phyloP scores from a whole-genome alignment of 768 basidiomycete genomes.

The Collybia sp. region DNA sequence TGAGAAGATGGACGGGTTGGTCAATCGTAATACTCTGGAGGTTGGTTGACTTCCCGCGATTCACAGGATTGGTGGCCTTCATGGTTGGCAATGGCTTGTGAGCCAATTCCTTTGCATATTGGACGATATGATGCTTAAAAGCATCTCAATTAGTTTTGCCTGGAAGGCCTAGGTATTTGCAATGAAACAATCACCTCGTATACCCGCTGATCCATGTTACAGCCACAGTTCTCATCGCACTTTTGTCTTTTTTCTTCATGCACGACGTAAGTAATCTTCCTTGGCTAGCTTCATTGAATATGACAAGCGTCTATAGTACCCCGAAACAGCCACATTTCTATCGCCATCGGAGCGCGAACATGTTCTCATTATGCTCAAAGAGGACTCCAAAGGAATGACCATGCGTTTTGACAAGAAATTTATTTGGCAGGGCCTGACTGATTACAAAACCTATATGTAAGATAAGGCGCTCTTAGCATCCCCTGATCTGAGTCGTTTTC shows the following conservation, averaged over 20 bases:
- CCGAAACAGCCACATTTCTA: constrained; percentile 39
- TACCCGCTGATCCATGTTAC: too few relatives aligned
- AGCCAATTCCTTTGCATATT: constrained; percentile 6
- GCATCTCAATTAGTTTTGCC: too few relatives aligned
- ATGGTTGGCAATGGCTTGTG: constrained; percentile 35
- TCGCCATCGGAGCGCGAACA: constrained; percentile 25
- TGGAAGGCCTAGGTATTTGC: too few relatives aligned
- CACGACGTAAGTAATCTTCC: constrained; percentile 26
- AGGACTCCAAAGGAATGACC: constrained; percentile 20
- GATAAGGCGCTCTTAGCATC: too few relatives aligned
- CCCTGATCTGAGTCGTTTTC: too few relatives aligned
- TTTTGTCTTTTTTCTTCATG: constrained; percentile 31
- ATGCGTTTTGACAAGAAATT: constrained; percentile 26
- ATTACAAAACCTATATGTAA: constrained; percentile 22
- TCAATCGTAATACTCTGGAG: background rate
- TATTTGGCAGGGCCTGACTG: constrained; percentile 25
- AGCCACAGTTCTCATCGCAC: constrained; percentile 28
- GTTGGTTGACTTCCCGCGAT: background rate
- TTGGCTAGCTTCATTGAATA: too few relatives aligned
- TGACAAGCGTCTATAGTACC: too few relatives aligned
- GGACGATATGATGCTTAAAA: too few relatives aligned
- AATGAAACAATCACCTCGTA: too few relatives aligned
- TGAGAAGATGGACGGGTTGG: constrained; percentile 28
- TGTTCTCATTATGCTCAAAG: constrained; percentile 19
- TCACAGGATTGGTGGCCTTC: constrained; percentile 17